Conservation (phyloP, 1,139 yeast genomes). For the Yamadazyma sp. region DNA sequence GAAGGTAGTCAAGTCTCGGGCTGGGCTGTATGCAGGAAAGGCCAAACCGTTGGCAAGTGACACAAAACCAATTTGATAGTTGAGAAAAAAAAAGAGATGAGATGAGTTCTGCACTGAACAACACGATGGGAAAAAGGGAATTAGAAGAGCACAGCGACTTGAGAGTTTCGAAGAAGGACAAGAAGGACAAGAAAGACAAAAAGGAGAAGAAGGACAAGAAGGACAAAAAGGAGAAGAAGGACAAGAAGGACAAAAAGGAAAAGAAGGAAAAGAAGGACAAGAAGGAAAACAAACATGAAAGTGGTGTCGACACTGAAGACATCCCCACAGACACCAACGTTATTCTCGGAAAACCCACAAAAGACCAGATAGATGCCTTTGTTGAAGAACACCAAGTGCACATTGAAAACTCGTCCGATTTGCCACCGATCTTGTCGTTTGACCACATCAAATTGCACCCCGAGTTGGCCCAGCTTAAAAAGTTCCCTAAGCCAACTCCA, state of each 20-base stretch:
- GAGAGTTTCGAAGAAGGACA: slow-evolving; percentile 16
- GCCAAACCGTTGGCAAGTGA: neutral
- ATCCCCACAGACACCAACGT: slow-evolving; percentile 23
- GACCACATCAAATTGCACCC: slow-evolving; percentile 56
- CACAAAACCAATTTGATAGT: neutral
- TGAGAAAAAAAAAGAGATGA: slow-evolving; percentile 5
- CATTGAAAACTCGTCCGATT: slow-evolving; percentile 60
- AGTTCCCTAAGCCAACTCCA: slow-evolving; percentile 90
- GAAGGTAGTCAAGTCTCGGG: neutral
- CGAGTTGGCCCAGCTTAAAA: slow-evolving; percentile 57
- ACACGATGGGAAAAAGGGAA: slow-evolving; percentile 22
- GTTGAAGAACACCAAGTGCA: slow-evolving; percentile 72
- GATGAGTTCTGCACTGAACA: slow-evolving; percentile 7
- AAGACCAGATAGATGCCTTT: slow-evolving; percentile 60
- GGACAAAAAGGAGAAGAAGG: slow-evolving; percentile 34
- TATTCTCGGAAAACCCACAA: slow-evolving; percentile 33
- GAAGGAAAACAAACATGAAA: slow-evolving; percentile 30
- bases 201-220: slow-evolving; percentile 21
- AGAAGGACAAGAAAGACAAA: slow-evolving; percentile 15
- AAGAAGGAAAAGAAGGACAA: slow-evolving; percentile 40
- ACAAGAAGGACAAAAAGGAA: slow-evolving; percentile 47
- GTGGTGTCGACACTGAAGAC: slow-evolving; percentile 9
- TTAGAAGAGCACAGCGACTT: slow-evolving; percentile 25
- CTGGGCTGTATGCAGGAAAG: slow-evolving; percentile 1
- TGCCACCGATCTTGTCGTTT: slow-evolving; percentile 75